phyloP scores from a whole-genome alignment of 164 flowering plant genomes.

The Magnolia changhungtana region DNA sequence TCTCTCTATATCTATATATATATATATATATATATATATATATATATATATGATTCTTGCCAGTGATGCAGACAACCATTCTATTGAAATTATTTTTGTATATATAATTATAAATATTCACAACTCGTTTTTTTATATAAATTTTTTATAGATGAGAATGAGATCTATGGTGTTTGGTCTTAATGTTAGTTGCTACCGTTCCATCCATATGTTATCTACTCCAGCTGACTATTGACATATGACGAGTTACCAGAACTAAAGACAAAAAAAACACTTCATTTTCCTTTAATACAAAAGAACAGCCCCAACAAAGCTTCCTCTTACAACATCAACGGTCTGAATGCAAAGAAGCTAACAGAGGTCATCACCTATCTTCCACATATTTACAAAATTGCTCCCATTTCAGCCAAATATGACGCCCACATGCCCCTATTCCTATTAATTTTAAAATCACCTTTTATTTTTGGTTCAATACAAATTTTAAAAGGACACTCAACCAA shows the following conservation, averaged over 20 bases:
- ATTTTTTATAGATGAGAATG: background rate
- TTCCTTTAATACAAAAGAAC: constrained; percentile 7
- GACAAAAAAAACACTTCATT: background rate
- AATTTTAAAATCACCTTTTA: no score
- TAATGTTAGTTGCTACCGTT: constrained; percentile 9
- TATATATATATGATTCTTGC: no score
- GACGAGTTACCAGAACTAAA: background rate
- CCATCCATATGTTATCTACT: constrained; percentile 15
- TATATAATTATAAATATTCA: no score
- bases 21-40: no score
- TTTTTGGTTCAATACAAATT: background rate
- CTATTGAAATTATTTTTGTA: background rate
- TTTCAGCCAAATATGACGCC: constrained; percentile 4
- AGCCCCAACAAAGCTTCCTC: constrained; percentile 18
- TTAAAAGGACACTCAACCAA: background rate
- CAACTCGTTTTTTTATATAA: background rate
- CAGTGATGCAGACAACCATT: no score
- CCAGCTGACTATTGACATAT: background rate
- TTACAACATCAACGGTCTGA: constrained; percentile 11
- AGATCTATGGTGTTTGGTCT: background rate
- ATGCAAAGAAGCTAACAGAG: constrained; percentile 11
- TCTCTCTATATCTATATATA: no score
- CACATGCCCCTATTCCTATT: background rate
- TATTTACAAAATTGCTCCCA: background rate
- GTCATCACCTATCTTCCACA: constrained; percentile 2